phyloP scores from a whole-genome alignment of 164 flowering plant species.

The Echeveria elegans region DNA sequence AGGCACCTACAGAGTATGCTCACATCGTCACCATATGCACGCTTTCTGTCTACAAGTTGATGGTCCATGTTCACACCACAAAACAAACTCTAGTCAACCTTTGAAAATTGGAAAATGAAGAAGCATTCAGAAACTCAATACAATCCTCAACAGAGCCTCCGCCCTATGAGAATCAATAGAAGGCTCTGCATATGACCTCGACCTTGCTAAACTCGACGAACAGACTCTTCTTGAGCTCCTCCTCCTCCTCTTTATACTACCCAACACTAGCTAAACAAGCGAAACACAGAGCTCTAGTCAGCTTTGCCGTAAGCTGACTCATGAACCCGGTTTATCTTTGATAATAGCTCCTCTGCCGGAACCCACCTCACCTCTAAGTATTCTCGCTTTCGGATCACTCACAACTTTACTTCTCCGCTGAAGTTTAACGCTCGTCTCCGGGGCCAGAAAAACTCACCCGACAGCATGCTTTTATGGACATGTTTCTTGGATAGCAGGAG shows the following conservation, averaged over 20 bases:
- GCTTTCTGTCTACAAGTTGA: neutral
- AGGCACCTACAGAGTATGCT: neutral
- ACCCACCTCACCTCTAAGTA: neutral
- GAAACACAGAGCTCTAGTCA: neutral
- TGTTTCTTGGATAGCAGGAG: neutral
- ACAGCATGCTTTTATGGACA: neutral
- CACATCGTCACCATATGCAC: neutral
- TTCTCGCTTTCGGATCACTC: neutral
- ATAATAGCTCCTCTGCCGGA: neutral
- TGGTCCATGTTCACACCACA: neutral
- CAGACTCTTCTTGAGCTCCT: conserved; percentile 29
- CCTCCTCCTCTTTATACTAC: conserved; percentile 13
- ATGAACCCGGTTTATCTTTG: neutral
- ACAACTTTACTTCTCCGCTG: neutral
- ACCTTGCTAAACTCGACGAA: conserved; percentile 28
- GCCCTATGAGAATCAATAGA: conserved; percentile 36
- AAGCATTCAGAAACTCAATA: conserved; percentile 47
- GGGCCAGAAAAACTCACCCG: neutral
- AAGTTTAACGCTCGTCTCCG: neutral
- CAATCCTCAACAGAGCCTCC: conserved; percentile 46
- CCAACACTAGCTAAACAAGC: neutral
- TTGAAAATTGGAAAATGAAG: conserved; percentile 31
- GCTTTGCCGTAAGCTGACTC: neutral
- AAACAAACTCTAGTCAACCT: conserved; percentile 11
- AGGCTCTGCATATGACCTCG: conserved; percentile 35